A percentile compares a stretch with the other conserved stretches of the same genome.
Evolutionary conservation across 495 filamentous ascomycete species (phyloP).

Genomic region (Tuber umbilicatum): DNA sequence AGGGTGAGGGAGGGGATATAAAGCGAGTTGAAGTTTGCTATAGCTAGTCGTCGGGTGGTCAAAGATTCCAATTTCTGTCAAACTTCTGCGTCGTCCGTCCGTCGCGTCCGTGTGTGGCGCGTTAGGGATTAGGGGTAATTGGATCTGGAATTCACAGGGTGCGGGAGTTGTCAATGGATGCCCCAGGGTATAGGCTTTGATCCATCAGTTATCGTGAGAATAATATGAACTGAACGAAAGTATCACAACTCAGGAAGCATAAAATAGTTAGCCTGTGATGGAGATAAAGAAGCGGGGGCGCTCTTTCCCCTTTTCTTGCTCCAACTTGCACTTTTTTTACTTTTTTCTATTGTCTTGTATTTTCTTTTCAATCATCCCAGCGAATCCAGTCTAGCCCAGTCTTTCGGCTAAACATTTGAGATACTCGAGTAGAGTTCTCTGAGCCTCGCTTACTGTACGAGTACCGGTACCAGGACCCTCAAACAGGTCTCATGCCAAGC

Average conservation of each 20-base stretch:
- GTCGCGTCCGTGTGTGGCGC: background rate
- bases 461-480: too few species aligned
- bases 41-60: background rate
- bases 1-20: background rate
- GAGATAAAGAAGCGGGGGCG: background rate
- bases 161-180: background rate
- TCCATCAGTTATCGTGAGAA: background rate
- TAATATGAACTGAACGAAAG: background rate
- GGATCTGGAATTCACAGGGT: background rate
- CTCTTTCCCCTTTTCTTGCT: background rate
- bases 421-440: background rate
- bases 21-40: slow-evolving; percentile 2
- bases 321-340: background rate
- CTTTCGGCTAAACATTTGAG: background rate
- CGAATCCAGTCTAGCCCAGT: background rate
- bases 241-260: background rate
- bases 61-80: background rate
- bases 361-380: background rate
- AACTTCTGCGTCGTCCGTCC: background rate
- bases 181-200: background rate
- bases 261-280: background rate
- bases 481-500: background rate
- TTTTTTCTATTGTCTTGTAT: background rate
- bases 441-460: background rate
- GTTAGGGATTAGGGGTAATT: background rate